A percentile compares a stretch with the other conserved stretches of the same genome.
These are phyloP conservation scores for Sphagnum magellanicum DNA, from an alignment of 228 moss, liverwort and hornwort species.

Conservation along the genomic window DNA sequence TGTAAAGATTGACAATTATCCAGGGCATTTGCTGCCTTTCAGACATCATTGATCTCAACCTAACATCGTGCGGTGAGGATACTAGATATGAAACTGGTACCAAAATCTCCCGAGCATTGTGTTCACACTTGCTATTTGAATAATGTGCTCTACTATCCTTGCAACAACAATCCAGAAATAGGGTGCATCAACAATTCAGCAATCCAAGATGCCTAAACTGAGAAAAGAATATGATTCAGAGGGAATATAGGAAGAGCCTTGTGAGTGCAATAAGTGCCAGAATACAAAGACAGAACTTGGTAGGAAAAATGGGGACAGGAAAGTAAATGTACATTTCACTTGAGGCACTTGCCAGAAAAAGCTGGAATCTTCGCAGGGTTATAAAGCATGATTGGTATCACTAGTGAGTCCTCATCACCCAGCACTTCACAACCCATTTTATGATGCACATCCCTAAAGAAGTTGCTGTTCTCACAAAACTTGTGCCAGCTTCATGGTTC, in stretches of 20 bases:
- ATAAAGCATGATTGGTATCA: conserved; percentile 54
- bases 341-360: conserved; percentile 88
- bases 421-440: conserved; percentile 90
- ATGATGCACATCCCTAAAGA: conserved; percentile 70
- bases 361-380: conserved; percentile 56
- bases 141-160: conserved; percentile 36
- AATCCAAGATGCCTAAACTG: conserved; percentile 54
- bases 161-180: conserved; percentile 10
- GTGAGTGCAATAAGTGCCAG: not conserved
- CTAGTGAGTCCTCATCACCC: conserved; percentile 76
- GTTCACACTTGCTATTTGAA: not conserved
- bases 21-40: too few relatives aligned
- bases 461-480: conserved; percentile 94
- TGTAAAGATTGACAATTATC: too few relatives aligned
- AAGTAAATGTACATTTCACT: conserved; percentile 30
- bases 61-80: too few relatives aligned
- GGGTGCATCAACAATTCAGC: conserved; percentile 3
- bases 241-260: conserved; percentile 25
- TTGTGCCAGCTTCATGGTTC: conserved; percentile 57
- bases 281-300: not conserved
- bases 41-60: too few relatives aligned
- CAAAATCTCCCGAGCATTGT: not conserved
- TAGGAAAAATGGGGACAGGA: not conserved
- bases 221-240: not conserved
- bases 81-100: too few relatives aligned